Evolutionary conservation across 306 rosid genomes (phyloP), one percentile per base, ranked within the genome.

Genomic region (Rubus parviflorus): DNA sequence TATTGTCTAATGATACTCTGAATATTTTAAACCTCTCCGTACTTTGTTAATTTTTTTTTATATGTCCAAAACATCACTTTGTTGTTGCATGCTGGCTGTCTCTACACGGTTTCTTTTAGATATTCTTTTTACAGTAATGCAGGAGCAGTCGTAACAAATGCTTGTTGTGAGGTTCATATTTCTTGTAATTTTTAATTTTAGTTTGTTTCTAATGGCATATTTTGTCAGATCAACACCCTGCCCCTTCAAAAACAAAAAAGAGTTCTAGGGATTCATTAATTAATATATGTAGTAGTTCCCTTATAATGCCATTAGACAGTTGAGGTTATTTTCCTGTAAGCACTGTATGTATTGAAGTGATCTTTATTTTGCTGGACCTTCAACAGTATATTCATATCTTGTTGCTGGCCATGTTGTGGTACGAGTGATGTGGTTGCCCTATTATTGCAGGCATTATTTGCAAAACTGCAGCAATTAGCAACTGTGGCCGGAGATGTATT

Each of bases 401-500:
- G 38, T 71, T 45, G 10, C 43, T 49, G 63, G 14, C 64, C 71
- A 46, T 80, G 51, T 57, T 80, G 79, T 70, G 30, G 62, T 68
- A 69, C 52, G 68, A 42, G 72, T 75, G 70, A 76, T 72, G 67
- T 73, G 80, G 62, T 41, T 9, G 56, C 72, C 73, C 73, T 78
- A 23, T 80, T 70, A 61, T 72, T 83, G 85, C 89, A 95, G 99
- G 97, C 99, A 54, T 88, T 95, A 70, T 95, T 95, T 88, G 81
- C 93, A 80, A 95, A 86, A 81, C 85, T 95, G 61, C 99, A 90
- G 88, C 98, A 95, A 74, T 84, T 95, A 78, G 93, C 99, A 60
- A 89, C 88, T 77, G 93, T 95, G 77, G 99, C 99, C 8, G 98
- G 97, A 68, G 98, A 95, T 83, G 99, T 95, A 46, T 85, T 95